These are phyloP conservation scores for Hortaea sp. DNA, from an alignment of 2,329 filamentous ascomycete genomes.

Conservation along the genomic window DNA sequence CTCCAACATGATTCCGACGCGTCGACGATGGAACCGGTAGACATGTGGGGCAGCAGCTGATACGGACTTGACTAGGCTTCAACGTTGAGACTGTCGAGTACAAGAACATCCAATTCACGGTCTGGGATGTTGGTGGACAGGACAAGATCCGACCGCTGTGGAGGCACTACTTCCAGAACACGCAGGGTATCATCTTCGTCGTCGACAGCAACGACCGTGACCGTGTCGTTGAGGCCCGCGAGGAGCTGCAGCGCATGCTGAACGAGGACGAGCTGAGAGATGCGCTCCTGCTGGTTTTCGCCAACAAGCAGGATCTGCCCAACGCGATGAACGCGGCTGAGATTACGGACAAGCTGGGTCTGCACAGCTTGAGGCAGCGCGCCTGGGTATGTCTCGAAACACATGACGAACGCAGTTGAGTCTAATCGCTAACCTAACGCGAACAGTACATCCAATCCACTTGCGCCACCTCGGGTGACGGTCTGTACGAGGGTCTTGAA, in stretches of 20 bases:
- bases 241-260: conserved; percentile 93
- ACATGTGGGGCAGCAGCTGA: not conserved
- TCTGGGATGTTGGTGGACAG: conserved; percentile 97
- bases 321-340: conserved; percentile 99
- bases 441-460: conserved; percentile 93
- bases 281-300: conserved; percentile 85
- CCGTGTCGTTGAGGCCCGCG: conserved; percentile 84
- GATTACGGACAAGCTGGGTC: conserved; percentile 99
- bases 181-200: conserved; percentile 96
- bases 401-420: not conserved
- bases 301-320: conserved; percentile 95
- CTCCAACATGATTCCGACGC: not conserved
- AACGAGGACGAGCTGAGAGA: conserved; percentile 98
- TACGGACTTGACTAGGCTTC: conserved; percentile 48
- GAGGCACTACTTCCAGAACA: conserved; percentile 95
- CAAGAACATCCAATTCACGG: conserved; percentile 99
- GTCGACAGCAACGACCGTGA: conserved; percentile 89
- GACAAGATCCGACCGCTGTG: conserved; percentile 97
- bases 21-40: not conserved
- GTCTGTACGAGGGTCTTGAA: conserved; percentile 96
- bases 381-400: conserved; percentile 68
- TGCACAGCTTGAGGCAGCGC: conserved; percentile 97
- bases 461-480: conserved; percentile 96
- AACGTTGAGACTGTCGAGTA: conserved; percentile 98
- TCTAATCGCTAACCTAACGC: not conserved